Evolutionary conservation across 495 filamentous ascomycete species (phyloP), one percentile per base, ranked within the genome.

Genomic region (Penicillium maclennaniae): DNA sequence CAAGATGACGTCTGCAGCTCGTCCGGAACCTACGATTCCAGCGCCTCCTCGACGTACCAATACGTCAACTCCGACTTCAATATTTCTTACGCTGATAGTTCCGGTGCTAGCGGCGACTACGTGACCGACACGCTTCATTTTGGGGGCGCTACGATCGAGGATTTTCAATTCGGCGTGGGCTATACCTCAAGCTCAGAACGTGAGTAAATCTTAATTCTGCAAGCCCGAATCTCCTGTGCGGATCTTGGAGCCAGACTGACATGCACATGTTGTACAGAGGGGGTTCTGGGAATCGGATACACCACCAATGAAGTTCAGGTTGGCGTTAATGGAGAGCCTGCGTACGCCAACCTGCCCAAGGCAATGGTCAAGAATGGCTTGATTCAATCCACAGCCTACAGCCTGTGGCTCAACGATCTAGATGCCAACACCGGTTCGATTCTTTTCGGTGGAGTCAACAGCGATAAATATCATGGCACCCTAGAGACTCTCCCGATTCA

Each of bases 251-350:
- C 31, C 2, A 14, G 8, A 34, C 31, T 34, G 31, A 34, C 31
- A 10, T 39, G 17, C 37, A 15, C 10, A 17, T 38, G n/a, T 41
- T 41, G 10, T 47, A 6, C 62, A 51, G 84, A 91, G 69, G 91
- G 91, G 36, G 92, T 98, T 21, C 73, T 98, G 43, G 93, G 93
- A 28, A 89, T 98, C 55, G 92, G 92, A n/a, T 97, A 97, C 60
- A 55, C 79, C 2, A 61, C 81, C 43, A 91, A 96, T 62, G 92
- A 96, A 67, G 90, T 88, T 7, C 83, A 88, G 53, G 85, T 88
- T 56, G 80, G 81, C 48, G 73, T 81, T 34, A 79, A 82, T 23
- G 76, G 78, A 2, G 70, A 76, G 51, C 49, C 69, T 12, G 46
- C 84, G 2, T 98, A 97, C 69, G 69, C 83, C 38, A 97, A 96